Evolutionary conservation across 371 early-diverging fungal species (phyloP), one percentile per base, ranked within the genome.

Genomic region (Nosema bombycis): DNA sequence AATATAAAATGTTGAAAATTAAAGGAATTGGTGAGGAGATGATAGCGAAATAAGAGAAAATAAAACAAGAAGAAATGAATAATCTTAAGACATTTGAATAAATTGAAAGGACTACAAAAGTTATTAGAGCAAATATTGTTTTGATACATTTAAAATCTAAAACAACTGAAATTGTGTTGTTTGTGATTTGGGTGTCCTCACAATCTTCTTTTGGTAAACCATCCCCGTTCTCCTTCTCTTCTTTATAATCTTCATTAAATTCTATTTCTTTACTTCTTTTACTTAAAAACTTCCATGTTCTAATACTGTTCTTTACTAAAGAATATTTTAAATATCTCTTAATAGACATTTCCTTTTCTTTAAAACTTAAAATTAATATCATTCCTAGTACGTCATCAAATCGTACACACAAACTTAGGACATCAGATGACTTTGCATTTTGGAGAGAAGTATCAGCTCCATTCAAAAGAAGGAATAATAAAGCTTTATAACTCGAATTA

Each of bases 401-500:
- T 30, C 36, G 26, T 4, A 26, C 36, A 71, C 79, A 75, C n/a
- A 63, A 70, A 23, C 70, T 57, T 21, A 73, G 56, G 12, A 46
- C 36, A 65, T 33, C 54, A 30, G 56, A 54, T 6, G 60, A 57
- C 15, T 56, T 60, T 30, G 23, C 38, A 55, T 80, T 80, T 30
- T 28, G 29, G 57, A 23, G 28, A 34, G 63, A 18, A 21, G 65
- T 56, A 66, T 80, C 63, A 23, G 72, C 80, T 23, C 56, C 61
- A 28, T 77, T 75, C 6, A 70, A 36, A 26, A 77, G 57, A 14
- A 80, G 46, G 32, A 72, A 62, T 24, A 60, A n/a, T 24, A 72
- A 66, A 3, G 60, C 54, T 26, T 56, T 76, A 30, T 76, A 69
- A 62, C 75, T 80, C 15, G 26, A 32, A 46, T 80, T 80, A 54